Conservation (phyloP, 495 filamentous ascomycete genomes). For the Lepraria neglecta region DNA sequence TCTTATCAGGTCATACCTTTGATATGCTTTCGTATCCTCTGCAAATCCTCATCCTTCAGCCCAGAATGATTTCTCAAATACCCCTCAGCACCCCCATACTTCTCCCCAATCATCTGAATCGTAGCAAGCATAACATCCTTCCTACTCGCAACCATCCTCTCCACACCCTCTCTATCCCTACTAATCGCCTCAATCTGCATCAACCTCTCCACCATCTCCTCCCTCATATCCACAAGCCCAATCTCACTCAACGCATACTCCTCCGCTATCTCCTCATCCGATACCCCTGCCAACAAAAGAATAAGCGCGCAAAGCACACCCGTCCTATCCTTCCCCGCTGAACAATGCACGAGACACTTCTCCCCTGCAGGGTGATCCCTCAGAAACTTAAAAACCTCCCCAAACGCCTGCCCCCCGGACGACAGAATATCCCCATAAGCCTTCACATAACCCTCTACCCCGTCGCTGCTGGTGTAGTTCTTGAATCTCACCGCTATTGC, state of each 20-base stretch:
- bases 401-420: background rate
- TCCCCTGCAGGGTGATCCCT: slow-evolving; percentile 34
- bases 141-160: slow-evolving; percentile 31
- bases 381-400: slow-evolving; percentile 43
- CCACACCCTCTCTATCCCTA: slow-evolving; percentile 36
- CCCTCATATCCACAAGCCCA: slow-evolving; percentile 42
- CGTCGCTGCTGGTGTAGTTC: slow-evolving; percentile 40
- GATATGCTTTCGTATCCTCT: background rate
- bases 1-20: background rate
- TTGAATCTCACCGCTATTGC: slow-evolving; percentile 43
- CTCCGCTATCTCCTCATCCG: slow-evolving; percentile 49
- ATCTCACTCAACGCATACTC: slow-evolving; percentile 58
- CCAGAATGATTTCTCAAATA: slow-evolving; percentile 41
- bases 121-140: slow-evolving; percentile 50
- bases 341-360: slow-evolving; percentile 53
- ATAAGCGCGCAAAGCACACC: slow-evolving; percentile 56
- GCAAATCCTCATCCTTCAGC: background rate
- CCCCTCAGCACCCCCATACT: slow-evolving; percentile 50
- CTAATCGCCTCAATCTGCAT: slow-evolving; percentile 38
- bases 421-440: slow-evolving; percentile 37
- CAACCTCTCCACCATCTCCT: slow-evolving; percentile 41
- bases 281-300: slow-evolving; percentile 50
- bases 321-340: slow-evolving; percentile 58
- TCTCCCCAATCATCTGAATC: slow-evolving; percentile 43
- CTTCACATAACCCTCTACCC: slow-evolving; percentile 47